Percentiles rank a stretch among this genome's conserved stretches.
phyloP scores from a whole-genome alignment of 2,329 filamentous ascomycete genomes.

The Penicillium polonicum region DNA sequence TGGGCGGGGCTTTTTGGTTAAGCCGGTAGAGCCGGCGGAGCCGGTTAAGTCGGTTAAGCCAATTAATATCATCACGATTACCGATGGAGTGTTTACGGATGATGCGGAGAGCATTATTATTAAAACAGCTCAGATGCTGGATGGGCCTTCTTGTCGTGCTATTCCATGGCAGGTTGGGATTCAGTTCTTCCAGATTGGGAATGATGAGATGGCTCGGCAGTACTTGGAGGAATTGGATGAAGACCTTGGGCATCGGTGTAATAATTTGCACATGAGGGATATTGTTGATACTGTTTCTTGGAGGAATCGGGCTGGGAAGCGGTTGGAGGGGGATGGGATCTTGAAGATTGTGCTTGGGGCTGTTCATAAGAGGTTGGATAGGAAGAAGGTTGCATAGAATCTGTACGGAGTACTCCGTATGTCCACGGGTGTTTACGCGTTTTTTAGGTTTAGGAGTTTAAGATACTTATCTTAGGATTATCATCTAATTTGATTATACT shows the following conservation, averaged over 20 bases:
- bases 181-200: conserved; percentile 94
- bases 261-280: conserved; percentile 59
- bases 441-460: conserved; percentile 6
- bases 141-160: conserved; percentile 61
- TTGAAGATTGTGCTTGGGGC: conserved; percentile 80
- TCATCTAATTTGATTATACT: neutral
- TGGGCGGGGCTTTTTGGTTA: conserved; percentile 49
- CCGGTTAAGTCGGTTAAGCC: conserved; percentile 59
- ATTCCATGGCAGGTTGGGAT: conserved; percentile 81
- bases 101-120: conserved; percentile 72
- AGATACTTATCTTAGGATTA: neutral
- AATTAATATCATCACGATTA: conserved; percentile 89
- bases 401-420: no score
- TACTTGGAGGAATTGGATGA: conserved; percentile 76
- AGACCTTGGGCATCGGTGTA: conserved; percentile 57
- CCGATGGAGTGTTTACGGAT: conserved; percentile 79
- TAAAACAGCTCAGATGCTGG: conserved; percentile 64
- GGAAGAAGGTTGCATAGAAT: no score
- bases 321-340: conserved; percentile 67
- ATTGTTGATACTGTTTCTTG: conserved; percentile 91
- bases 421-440: no score
- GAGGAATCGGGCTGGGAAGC: conserved; percentile 48
- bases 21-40: conserved; percentile 49
- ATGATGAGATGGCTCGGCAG: conserved; percentile 62
- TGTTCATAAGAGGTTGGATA: conserved; percentile 56